Evolutionary conservation across 768 basidiomycete species (phyloP).

Genomic region (Suillus hirtellus): DNA sequence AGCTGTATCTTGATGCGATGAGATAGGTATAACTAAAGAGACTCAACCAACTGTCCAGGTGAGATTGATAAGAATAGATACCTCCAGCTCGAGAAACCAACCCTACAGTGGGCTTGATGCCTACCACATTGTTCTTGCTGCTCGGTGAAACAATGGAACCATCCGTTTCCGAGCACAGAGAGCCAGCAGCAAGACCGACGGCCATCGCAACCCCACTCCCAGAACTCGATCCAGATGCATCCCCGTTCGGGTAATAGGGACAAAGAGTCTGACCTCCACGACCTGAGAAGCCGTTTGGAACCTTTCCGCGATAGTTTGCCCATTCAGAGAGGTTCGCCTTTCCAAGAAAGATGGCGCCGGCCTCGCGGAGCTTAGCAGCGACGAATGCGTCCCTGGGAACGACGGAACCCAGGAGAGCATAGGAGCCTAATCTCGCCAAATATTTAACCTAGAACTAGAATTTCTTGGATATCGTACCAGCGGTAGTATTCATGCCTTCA

Average conservation of each 20-base stretch:
- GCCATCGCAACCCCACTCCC: slow-evolving; percentile 44
- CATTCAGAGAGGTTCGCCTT: slow-evolving; percentile 48
- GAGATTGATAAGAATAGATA: slow-evolving; percentile 17
- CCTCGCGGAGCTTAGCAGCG: slow-evolving; percentile 29
- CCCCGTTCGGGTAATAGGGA: slow-evolving; percentile 42
- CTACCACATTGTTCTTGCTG: slow-evolving; percentile 43
- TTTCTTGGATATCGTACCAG: slow-evolving; percentile 23
- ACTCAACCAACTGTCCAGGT: background rate
- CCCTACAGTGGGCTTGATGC: slow-evolving; percentile 58
- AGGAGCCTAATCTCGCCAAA: slow-evolving; percentile 28
- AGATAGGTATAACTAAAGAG: slow-evolving; percentile 53
- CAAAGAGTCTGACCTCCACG: slow-evolving; percentile 46
- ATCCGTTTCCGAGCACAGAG: slow-evolving; percentile 49
- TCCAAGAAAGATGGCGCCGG: slow-evolving; percentile 40
- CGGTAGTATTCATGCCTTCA: slow-evolving; percentile 41
- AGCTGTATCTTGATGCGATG: slow-evolving; percentile 56
- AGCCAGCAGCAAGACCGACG: slow-evolving; percentile 43
- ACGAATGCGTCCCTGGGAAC: slow-evolving; percentile 36
- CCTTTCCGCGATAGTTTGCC: slow-evolving; percentile 41
- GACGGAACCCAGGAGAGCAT: slow-evolving; percentile 36
- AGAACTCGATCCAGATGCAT: slow-evolving; percentile 44
- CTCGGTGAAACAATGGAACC: slow-evolving; percentile 50
- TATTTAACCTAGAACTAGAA: background rate
- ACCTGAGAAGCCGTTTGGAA: slow-evolving; percentile 46
- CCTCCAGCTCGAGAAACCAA: slow-evolving; percentile 61